Evolutionary conservation across 1,284 basidiomycete genomes (phyloP), one percentile per base, ranked within the genome.

Genomic region (Apiotrichum laibachii): DNA sequence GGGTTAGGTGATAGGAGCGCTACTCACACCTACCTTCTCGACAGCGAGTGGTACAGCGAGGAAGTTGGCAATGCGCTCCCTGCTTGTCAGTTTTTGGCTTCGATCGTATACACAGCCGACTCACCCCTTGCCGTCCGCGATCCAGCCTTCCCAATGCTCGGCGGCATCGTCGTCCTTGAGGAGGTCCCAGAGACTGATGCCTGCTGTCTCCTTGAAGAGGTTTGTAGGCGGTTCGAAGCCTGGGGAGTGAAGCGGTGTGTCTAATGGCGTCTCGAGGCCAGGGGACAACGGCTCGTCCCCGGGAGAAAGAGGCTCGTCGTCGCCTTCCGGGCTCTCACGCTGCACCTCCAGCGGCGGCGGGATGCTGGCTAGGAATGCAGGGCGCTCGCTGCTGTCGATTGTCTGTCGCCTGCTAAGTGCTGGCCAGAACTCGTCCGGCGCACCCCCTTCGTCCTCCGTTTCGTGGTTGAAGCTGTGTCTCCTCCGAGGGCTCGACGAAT

Each of bases 21-120:
- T 31, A 18, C 37, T 68, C 81, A 53, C 58, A 90, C 92, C 54
- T 58, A 90, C 92, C 84, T 96, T 95, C 77, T 99, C 96, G 64
- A 96, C 86, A 18, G 92, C 93, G 10, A 93, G 73, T 0, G 96
- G 96, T 44, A 99, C 92, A 57, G 85, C 88, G 62, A 99, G 80
- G 72, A 99, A 99, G 78, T 99, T 99, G 72, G 90, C 89, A 51
- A 99, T 94, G n/a, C 96, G 82, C 70, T 99, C 96, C 89, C 92
- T 77, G 53, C 12, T 6, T 2, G 40, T 58, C 50, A 56, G 45
- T 34, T 6, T 7, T 22, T 16, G 16, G n/a, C 26, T 44, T n/a
- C 39, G n/a, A n/a, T n/a, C n/a, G n/a, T n/a, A n/a, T 6, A 21
- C 47, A 26, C 22, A 8, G 4, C 42, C 13, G 34, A 64, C 72